phyloP scores from a whole-genome alignment of 345 rosid species.

The Eucalyptus tenuipes region DNA sequence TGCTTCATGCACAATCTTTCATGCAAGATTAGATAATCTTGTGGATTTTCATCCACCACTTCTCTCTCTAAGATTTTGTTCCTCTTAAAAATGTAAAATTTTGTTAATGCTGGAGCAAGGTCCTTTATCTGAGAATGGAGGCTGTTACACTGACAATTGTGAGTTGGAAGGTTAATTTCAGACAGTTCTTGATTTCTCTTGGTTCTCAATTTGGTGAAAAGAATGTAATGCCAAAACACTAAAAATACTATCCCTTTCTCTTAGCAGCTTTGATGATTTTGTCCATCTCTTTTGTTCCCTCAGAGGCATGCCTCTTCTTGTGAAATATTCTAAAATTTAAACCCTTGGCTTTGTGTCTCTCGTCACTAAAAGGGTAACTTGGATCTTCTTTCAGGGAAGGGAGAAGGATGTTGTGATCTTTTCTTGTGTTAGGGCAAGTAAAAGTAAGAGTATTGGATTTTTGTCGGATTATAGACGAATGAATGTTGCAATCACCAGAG shows the following conservation, averaged over 20 bases:
- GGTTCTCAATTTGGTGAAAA: not conserved
- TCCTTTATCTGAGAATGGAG: not conserved
- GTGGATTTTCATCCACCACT: not conserved
- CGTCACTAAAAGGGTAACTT: not conserved
- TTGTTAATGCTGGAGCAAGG: not conserved
- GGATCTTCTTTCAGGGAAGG: conserved; percentile 46
- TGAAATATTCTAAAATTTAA: not conserved
- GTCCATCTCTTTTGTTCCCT: not conserved
- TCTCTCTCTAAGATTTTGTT: not conserved
- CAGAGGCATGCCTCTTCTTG: not conserved
- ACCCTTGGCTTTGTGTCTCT: not conserved
- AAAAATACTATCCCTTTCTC: not conserved
- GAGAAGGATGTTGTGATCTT: conserved; percentile 93
- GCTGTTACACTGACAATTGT: not conserved
- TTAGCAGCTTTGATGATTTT: not conserved
- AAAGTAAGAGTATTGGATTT: conserved; percentile 63
- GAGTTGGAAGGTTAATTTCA: not conserved
- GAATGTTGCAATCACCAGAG: conserved; percentile 95
- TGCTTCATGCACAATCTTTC: not conserved
- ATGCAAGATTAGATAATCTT: not conserved
- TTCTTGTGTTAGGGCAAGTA: conserved; percentile 85
- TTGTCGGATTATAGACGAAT: conserved; percentile 78
- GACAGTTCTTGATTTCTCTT: not conserved
- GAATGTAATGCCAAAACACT: not conserved
- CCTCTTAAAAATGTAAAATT: not conserved